Base-by-base conservation (phyloP, 2,329 filamentous ascomycete genomes). In the Ceratocystis eucalypticola region DNA sequence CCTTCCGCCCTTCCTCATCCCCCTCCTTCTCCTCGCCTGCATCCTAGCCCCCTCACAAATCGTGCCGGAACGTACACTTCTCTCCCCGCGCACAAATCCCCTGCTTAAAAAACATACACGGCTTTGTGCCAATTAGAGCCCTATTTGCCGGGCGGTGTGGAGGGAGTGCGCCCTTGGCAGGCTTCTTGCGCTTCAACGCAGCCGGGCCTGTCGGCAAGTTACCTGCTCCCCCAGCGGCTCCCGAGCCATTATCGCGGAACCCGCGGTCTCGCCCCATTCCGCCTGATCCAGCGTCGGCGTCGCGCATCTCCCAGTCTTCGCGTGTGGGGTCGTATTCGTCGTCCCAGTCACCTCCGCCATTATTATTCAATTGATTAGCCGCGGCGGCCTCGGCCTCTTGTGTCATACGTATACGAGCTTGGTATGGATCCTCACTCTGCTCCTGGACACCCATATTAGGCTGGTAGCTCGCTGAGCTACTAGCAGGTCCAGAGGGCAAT, bases 61-160 rank as follows among this genome's bases (percentile, higher is more conserved):
- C 85, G 72, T 91, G 88, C 66, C 87, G 80, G 74, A 87, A 91
- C 1, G 87, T 89, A 76, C 88, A 90, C 71, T 85, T 84, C 45
- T 87, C 85, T 25, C 88, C 88, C 72, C 89, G 86, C 5, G 83
- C 84, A 75, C 88, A 90, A 72, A 85, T 86, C 15, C 87, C 87
- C 72, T 88, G 83, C 67, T 83, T 80, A 79, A 80, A 90, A 74
- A 89, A 91, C 22, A 81, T 81, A 74, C 88, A 90, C 4, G 86
- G 80, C 71, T 88, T 85, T 55, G 86, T 88, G 66, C 85, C 84
- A 62, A 85, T 84, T 15, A 85, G 77, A 15, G 80, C 79, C 68
- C 79, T 81, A 71, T 87, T 84, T 69, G 74, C 76, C 20, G 77
- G 76, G 67, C 78, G 76, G 68, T 79, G 77, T 7, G 74, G 75